These are phyloP conservation scores for Fraxinus albicans DNA, from an alignment of 305 asterid species.

Conservation along the genomic window DNA sequence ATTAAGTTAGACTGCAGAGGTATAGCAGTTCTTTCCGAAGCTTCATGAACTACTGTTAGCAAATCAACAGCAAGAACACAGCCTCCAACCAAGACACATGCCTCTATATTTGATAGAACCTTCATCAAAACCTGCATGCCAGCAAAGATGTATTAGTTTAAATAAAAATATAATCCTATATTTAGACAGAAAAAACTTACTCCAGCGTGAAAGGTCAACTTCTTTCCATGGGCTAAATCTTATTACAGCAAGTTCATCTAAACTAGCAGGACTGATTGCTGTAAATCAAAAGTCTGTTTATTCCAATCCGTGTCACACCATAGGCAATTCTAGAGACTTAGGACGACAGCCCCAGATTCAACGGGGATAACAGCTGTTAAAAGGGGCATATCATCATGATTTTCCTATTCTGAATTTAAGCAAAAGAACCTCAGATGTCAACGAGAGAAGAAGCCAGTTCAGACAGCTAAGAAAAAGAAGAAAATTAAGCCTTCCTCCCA, in stretches of 20 bases:
- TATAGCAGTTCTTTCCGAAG: constrained; percentile 96
- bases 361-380: background rate
- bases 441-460: background rate
- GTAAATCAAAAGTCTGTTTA: background rate
- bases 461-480: constrained; percentile 7
- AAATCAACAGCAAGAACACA: constrained; percentile 98
- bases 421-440: background rate
- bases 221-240: background rate
- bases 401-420: constrained; percentile 3
- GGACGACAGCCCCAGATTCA: background rate
- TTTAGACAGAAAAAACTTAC: background rate
- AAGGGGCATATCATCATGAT: background rate
- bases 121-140: constrained; percentile 81
- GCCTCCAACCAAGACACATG: constrained; percentile 98
- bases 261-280: background rate
- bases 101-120: constrained; percentile 86
- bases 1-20: constrained; percentile 96
- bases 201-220: background rate
- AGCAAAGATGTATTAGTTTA: constrained; percentile 19
- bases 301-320: background rate
- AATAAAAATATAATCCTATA: constrained; percentile 3
- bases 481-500: background rate
- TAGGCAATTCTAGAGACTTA: background rate
- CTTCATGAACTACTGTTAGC: constrained; percentile 87
- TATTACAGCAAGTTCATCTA: background rate